Base-by-base conservation (phyloP, 805 yeast species). In the Wickerhamomyces bovis region DNA sequence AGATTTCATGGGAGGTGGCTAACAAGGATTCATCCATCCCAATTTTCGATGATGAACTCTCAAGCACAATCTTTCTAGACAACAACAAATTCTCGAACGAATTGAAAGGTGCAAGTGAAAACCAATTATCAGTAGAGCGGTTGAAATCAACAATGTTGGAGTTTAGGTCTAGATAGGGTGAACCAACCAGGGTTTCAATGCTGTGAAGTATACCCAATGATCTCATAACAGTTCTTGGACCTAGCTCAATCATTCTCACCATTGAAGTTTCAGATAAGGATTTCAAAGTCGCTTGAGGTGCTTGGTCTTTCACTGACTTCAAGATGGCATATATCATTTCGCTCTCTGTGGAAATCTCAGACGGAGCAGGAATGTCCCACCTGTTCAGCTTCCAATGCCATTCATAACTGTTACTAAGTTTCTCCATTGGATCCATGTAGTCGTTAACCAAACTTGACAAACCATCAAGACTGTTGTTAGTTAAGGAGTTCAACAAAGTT, bases 371-470 rank as follows among this genome's bases (percentile, higher is more conserved):
- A 1, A 85, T 50, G 45, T 83, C 84, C 97, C 97, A 90, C 43
- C 78, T 76, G 39, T 75, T 77, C 38, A 90, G 63, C 57, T 85
- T 85, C 89, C 96, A 83, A 1, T 81, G 77, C 78, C 89, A 81
- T 48, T 76, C 80, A 58, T 74, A 85, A 1, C 64, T 48, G 21
- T 62, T 61, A 20, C 57, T 60, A 2, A 51, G 44, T 11, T 55
- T 54, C 7, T 46, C 43, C 1, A 31, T 5, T 0, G 48, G 35
- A 7, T 47, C 47, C 12, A 52, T 28, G n/a, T 51, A 53, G 10
- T 65, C 63, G 35, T 66, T 63, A 9, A 73, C 62, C n/a, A 78
- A 52, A 30, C 68, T 70, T 0, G 90, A 74, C 1, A 83, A 53
- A 0, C 89, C 87, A 49, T 68, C 65, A 47, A 82, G 63, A 0